Evolutionary conservation across 306 rosid genomes (phyloP).

Genomic region (Cicer arietinum): DNA sequence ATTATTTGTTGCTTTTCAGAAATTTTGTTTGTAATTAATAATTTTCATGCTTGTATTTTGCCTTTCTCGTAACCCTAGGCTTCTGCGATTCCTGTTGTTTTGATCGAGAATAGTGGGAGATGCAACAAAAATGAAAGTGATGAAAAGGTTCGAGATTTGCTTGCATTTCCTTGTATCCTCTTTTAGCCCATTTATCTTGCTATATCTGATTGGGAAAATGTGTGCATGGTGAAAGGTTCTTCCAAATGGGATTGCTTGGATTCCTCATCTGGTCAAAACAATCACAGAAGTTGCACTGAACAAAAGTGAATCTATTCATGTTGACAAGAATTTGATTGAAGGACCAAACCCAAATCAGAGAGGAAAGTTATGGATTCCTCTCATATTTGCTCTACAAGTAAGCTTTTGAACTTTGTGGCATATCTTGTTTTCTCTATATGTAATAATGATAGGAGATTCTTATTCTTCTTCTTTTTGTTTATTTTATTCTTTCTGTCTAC

Average conservation of each 20-base stretch:
- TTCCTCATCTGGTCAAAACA: slow-evolving; percentile 76
- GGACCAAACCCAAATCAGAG: slow-evolving; percentile 92
- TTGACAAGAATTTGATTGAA: slow-evolving; percentile 84
- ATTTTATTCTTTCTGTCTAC: slow-evolving; percentile 13
- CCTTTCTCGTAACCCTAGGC: slow-evolving; percentile 53
- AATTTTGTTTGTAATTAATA: not conserved
- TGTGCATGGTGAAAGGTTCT: slow-evolving; percentile 68
- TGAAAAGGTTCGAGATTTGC: slow-evolving; percentile 74
- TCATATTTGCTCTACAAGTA: slow-evolving; percentile 71
- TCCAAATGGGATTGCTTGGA: slow-evolving; percentile 92
- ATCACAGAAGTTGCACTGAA: slow-evolving; percentile 71
- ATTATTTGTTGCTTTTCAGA: not conserved
- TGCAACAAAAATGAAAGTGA: slow-evolving; percentile 84
- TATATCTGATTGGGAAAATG: slow-evolving; percentile 19
- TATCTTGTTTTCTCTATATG: slow-evolving; percentile 16
- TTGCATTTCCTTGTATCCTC: slow-evolving; percentile 21
- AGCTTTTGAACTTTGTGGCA: slow-evolving; percentile 35
- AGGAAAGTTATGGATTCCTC: slow-evolving; percentile 79
- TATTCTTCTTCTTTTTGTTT: not conserved
- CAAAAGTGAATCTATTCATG: slow-evolving; percentile 66
- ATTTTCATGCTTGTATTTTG: slow-evolving; percentile 27
- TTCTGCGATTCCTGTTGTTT: slow-evolving; percentile 70
- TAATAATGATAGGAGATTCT: not conserved
- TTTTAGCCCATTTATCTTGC: slow-evolving; percentile 30
- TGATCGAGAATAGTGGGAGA: slow-evolving; percentile 96